Conservation (phyloP, 257 asterid genomes). For the Apocynum venetum region DNA sequence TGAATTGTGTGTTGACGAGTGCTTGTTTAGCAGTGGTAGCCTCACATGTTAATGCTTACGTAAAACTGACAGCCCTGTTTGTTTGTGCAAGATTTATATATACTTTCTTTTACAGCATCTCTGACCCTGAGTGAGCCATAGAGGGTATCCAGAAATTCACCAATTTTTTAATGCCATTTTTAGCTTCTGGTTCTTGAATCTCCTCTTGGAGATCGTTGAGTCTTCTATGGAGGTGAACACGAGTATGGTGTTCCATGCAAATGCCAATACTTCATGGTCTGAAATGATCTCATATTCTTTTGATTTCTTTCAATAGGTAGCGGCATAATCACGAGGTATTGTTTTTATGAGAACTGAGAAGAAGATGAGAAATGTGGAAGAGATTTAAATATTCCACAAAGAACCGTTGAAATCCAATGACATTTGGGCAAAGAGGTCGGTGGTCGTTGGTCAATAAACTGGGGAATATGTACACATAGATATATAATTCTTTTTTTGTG, state of each 20-base stretch:
- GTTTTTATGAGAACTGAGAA: background rate
- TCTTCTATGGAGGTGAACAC: conserved; percentile 29
- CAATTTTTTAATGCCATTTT: background rate
- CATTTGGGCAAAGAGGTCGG: conserved; percentile 13
- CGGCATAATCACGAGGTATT: conserved; percentile 16
- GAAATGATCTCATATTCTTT: conserved; percentile 16
- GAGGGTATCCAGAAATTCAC: too few species aligned
- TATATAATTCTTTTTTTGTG: background rate
- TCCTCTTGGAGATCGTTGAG: conserved; percentile 20
- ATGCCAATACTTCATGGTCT: conserved; percentile 15
- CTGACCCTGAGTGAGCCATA: background rate
- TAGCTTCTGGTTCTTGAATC: conserved; percentile 15
- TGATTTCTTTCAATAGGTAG: background rate
- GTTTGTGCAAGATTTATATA: conserved; percentile 12
- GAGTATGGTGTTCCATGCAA: conserved; percentile 36
- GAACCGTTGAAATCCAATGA: conserved; percentile 11
- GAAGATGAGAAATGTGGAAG: background rate
- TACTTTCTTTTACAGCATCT: conserved; percentile 5
- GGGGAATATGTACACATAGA: background rate
- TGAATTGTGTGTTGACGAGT: conserved; percentile 44
- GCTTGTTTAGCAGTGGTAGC: conserved; percentile 38
- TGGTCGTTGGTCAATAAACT: conserved; percentile 25
- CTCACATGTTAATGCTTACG: conserved; percentile 68
- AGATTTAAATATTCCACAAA: background rate
- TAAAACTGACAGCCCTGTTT: conserved; percentile 38